Evolutionary conservation across 441 rosid species (phyloP), one percentile per base, ranked within the genome.

Genomic region (Syzygium syzygioides): DNA sequence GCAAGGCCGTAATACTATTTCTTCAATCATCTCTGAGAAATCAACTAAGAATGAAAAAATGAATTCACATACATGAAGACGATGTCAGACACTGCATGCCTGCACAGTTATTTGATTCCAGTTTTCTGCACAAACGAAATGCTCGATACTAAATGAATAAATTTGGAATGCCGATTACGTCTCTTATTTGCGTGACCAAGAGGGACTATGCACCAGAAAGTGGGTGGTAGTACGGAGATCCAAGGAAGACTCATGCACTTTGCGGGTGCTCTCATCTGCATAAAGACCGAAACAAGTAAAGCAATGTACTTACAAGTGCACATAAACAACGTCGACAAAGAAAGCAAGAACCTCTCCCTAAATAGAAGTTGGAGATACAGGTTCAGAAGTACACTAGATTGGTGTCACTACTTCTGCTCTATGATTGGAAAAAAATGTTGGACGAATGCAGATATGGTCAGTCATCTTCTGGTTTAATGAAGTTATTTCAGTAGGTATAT

Each of bases 171-270:
- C 83, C 15, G 2, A 76, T 6, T 37, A 9, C 2, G 52, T 71
- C 80, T 37, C 50, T 71, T 71, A 11, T 37, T 25, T 18, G 91
- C 94, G 93, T 93, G 80, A 92, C 95, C 4, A 90, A 94, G 88
- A 93, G 94, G 79, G 90, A 91, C 88, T 89, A 86, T n/a, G 92
- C 95, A 15, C 0, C 91, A 3, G 91, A 90, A 71, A 32, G 79
- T 0, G 94, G 83, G 60, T 95, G 96, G 95, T 93, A 84, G 91
- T 50, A 91, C 94, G 95, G 96, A 91, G 89, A 91, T 94, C 96
- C 1, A 91, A 91, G 28, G 90, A 91, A 59, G 98, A 28, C 93
- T 93, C 71, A 92, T 94, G 28, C 91, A 91, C 23, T 92, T 86
- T 87, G 89, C 95, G 20, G 95, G 94, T 89, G 66, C 92, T 52